A percentile compares a stretch with the other conserved stretches of the same genome.
Evolutionary conservation across 164 flowering plant genomes (phyloP).

Genomic region (Pachysandra terminalis): DNA sequence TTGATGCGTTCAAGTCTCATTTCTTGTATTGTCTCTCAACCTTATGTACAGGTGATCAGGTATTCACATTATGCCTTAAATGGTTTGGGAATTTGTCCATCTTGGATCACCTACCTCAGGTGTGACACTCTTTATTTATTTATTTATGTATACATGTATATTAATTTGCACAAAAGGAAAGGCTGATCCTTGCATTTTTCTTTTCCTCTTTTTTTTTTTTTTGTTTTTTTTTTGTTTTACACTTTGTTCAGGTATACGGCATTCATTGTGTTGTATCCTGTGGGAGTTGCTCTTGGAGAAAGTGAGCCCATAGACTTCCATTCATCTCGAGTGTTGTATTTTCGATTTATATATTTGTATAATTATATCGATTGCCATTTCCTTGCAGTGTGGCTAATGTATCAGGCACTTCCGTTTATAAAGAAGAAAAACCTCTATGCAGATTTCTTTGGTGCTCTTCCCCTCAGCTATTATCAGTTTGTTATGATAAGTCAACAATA

Average conservation of each 20-base stretch:
- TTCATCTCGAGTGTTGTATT: not conserved
- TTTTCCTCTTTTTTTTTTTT: too few relatives aligned
- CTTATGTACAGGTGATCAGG: slow-evolving; percentile 59
- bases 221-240: too few relatives aligned
- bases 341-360: not conserved
- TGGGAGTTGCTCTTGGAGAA: slow-evolving; percentile 74
- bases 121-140: too few relatives aligned
- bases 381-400: slow-evolving; percentile 94
- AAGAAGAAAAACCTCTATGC: slow-evolving; percentile 57
- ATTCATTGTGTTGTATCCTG: slow-evolving; percentile 73
- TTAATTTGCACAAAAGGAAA: too few relatives aligned
- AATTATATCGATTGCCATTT: slow-evolving; percentile 2
- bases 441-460: slow-evolving; percentile 46
- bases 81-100: slow-evolving; percentile 55
- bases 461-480: slow-evolving; percentile 63
- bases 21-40: not conserved
- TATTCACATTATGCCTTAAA: slow-evolving; percentile 75
- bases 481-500: slow-evolving; percentile 42
- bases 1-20: too few relatives aligned
- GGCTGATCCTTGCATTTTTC: too few relatives aligned
- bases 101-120: slow-evolving; percentile 74
- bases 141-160: too few relatives aligned
- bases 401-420: slow-evolving; percentile 73
- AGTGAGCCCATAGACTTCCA: slow-evolving; percentile 45
- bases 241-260: slow-evolving; percentile 81